Conservation (phyloP, 176 grass and related monocot genomes). For the Stipa capillata region DNA sequence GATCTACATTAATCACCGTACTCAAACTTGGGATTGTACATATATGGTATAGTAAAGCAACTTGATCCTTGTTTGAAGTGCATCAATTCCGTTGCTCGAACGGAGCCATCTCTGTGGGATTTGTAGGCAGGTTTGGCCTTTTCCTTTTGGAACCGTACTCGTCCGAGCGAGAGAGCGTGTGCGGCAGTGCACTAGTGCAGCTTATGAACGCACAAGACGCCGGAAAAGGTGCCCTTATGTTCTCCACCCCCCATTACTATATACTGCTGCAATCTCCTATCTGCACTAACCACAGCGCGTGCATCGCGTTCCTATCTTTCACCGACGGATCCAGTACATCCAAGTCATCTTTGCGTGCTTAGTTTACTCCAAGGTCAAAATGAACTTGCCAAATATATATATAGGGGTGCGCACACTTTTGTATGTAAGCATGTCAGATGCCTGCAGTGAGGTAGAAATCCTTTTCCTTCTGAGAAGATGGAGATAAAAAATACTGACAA, state of each 20-base stretch:
- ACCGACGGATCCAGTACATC: not conserved
- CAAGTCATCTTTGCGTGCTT: not conserved
- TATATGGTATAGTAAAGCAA: not conserved
- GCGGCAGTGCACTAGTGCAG: not conserved
- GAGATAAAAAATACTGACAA: not conserved
- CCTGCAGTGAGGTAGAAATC: not conserved
- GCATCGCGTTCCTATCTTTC: conserved; percentile 27
- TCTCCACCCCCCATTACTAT: conserved; percentile 7
- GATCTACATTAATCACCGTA: not conserved
- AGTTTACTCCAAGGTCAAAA: conserved; percentile 32
- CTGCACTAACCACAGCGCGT: not conserved
- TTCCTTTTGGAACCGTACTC: conserved; percentile 41
- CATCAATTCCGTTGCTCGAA: conserved; percentile 27
- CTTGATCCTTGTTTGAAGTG: conserved; percentile 18
- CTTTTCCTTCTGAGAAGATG: not conserved
- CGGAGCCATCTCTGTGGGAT: conserved; percentile 28
- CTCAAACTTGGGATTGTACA: not conserved
- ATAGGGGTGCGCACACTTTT: not conserved
- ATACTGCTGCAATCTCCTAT: not conserved
- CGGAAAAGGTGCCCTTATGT: conserved; percentile 43
- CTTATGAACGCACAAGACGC: conserved; percentile 43
- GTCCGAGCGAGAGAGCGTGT: not conserved
- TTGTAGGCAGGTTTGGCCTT: conserved; percentile 12
- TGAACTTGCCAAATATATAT: too few relatives aligned
- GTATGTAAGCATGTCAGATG: too few relatives aligned